Conservation (phyloP, 2,329 filamentous ascomycete genomes). For the Teratosphaeria destructans region DNA sequence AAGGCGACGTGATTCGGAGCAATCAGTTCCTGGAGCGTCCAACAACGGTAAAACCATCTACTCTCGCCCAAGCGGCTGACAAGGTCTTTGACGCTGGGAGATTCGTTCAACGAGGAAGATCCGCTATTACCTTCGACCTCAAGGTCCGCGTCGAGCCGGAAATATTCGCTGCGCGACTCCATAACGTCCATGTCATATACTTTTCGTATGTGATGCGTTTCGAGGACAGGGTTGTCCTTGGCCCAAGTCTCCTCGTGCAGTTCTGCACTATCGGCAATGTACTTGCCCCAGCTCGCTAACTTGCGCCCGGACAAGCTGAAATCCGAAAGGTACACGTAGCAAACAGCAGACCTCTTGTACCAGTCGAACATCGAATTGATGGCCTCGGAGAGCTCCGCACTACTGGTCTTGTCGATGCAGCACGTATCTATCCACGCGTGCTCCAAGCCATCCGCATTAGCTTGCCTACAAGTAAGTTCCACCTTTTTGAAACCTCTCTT, state of each 20-base stretch:
- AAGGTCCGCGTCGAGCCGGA: not conserved
- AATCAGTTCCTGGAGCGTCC: not conserved
- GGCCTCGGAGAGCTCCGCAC: slow-evolving; percentile 9
- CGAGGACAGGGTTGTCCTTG: not conserved
- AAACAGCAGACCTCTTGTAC: slow-evolving; percentile 23
- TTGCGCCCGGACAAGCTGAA: slow-evolving; percentile 5
- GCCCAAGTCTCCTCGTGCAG: not conserved
- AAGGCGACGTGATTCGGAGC: not conserved
- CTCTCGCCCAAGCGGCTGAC: not conserved
- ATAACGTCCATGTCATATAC: not conserved
- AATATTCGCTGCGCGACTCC: not conserved
- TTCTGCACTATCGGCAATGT: not conserved
- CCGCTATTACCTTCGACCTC: not conserved
- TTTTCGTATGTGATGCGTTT: too few relatives aligned
- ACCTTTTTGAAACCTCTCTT: slow-evolving; percentile 4
- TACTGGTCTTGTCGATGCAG: slow-evolving; percentile 10
- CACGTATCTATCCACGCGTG: slow-evolving; percentile 11
- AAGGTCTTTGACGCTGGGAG: not conserved
- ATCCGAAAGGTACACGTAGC: slow-evolving; percentile 26
- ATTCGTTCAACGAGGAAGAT: not conserved
- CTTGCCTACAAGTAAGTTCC: not conserved
- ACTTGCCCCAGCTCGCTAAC: not conserved
- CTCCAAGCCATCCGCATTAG: not conserved
- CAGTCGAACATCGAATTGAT: slow-evolving; percentile 20
- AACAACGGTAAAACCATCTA: not conserved